A percentile compares a stretch with the other conserved stretches of the same genome.
phyloP scores from a whole-genome alignment of 139 green algal species.

The Chlorella sorokiniana region DNA sequence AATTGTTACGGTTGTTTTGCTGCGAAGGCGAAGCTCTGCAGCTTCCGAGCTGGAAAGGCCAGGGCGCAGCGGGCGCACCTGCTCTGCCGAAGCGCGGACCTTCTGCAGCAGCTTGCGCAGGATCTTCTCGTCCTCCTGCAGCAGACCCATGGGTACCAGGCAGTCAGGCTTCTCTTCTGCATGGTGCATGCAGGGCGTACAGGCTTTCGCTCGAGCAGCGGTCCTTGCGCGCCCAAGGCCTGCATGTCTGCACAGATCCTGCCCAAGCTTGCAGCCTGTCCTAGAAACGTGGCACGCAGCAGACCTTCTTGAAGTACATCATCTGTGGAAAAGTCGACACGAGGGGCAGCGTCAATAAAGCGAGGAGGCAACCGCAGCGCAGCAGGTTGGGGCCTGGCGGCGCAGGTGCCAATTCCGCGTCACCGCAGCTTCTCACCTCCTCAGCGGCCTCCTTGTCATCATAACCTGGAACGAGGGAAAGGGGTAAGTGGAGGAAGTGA shows the following conservation, averaged over 20 bases:
- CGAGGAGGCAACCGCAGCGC: neutral
- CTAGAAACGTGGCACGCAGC: no score
- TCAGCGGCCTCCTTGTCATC: slow-evolving; percentile 40
- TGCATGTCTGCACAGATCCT: no score
- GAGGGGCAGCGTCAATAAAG: neutral
- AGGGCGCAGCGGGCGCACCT: slow-evolving; percentile 14
- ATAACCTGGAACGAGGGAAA: slow-evolving; percentile 30
- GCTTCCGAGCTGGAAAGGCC: neutral
- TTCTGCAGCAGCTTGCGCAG: slow-evolving; percentile 54
- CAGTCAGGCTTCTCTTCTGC: no score
- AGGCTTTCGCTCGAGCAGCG: no score
- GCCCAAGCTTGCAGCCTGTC: neutral
- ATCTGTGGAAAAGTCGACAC: slow-evolving; percentile 1
- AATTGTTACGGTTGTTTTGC: no score
- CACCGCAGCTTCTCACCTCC: slow-evolving; percentile 33
- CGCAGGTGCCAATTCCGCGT: no score
- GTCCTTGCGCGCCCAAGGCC: no score
- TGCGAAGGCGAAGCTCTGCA: neutral
- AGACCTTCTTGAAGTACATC: slow-evolving; percentile 34
- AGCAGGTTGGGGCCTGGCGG: no score
- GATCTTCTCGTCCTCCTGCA: slow-evolving; percentile 51
- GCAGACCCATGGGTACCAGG: no score
- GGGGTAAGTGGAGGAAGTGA: no score
- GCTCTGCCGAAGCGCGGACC: slow-evolving; percentile 35
- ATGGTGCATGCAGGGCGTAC: no score